phyloP scores from a whole-genome alignment of 306 rosid genomes.

The Acacia confusa region DNA sequence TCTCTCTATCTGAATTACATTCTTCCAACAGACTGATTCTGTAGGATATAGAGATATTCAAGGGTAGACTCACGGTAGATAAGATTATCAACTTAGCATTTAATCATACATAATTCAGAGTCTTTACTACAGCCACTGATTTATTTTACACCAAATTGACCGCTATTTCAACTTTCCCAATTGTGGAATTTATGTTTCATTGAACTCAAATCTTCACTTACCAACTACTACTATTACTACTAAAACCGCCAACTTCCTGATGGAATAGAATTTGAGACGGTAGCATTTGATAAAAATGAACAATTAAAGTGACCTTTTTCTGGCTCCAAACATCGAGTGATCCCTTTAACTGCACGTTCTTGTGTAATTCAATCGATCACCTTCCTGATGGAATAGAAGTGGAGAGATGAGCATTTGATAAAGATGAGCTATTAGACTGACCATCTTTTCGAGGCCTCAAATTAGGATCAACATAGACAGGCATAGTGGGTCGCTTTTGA shows the following conservation, averaged over 20 bases:
- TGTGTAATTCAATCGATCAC: neutral
- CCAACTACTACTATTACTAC: no score
- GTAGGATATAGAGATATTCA: no score
- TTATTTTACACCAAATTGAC: neutral
- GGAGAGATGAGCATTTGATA: neutral
- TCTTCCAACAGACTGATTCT: no score
- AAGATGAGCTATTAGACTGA: neutral
- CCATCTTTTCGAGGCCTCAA: neutral
- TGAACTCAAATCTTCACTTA: neutral
- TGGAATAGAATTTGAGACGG: neutral
- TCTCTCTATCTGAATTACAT: no score
- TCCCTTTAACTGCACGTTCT: neutral
- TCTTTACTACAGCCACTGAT: no score
- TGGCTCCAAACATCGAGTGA: neutral
- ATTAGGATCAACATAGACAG: neutral
- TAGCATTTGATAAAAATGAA: neutral
- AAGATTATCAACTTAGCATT: no score
- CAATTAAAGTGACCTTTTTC: neutral
- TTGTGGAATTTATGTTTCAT: neutral
- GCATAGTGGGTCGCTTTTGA: neutral
- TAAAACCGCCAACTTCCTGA: neutral
- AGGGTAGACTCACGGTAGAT: no score
- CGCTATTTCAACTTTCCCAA: neutral
- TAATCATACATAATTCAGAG: no score
- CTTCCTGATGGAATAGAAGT: neutral